Evolutionary conservation across 305 asterid genomes (phyloP).

Genomic region (Solanum hybrid): DNA sequence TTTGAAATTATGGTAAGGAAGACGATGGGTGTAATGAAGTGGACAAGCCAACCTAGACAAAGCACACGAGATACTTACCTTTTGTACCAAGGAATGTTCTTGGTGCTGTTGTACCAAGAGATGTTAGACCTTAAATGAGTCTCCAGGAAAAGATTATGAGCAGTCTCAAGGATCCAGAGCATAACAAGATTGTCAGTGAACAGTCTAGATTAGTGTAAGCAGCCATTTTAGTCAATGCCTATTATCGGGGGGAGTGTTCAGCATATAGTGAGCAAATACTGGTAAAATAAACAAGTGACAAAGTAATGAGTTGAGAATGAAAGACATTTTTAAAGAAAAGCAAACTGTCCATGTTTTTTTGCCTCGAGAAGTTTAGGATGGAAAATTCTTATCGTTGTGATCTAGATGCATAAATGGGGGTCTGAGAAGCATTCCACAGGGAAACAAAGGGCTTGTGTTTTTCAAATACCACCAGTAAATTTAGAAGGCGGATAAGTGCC

Average conservation of each 20-base stretch:
- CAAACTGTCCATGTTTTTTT: background rate
- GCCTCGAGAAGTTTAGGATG: background rate
- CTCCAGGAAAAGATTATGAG: background rate
- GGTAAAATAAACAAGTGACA: background rate
- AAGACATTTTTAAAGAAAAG: background rate
- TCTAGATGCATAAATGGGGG: background rate
- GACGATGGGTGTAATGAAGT: background rate
- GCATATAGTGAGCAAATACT: background rate
- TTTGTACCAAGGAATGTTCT: background rate
- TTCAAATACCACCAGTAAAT: background rate
- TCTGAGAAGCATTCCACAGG: background rate
- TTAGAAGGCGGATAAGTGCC: background rate
- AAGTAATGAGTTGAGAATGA: background rate
- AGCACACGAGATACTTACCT: background rate
- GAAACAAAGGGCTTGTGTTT: background rate
- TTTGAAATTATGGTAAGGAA: background rate
- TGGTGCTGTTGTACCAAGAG: background rate
- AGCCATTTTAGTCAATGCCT: background rate
- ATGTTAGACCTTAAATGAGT: background rate
- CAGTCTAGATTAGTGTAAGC: background rate
- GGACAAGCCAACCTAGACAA: background rate
- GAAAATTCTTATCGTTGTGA: background rate
- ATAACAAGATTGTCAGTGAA: background rate
- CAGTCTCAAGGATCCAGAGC: background rate
- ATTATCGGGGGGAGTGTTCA: background rate